Evolutionary conservation across 768 basidiomycete species (phyloP), one percentile per base, ranked within the genome.

Genomic region (Tulasnella sp.): DNA sequence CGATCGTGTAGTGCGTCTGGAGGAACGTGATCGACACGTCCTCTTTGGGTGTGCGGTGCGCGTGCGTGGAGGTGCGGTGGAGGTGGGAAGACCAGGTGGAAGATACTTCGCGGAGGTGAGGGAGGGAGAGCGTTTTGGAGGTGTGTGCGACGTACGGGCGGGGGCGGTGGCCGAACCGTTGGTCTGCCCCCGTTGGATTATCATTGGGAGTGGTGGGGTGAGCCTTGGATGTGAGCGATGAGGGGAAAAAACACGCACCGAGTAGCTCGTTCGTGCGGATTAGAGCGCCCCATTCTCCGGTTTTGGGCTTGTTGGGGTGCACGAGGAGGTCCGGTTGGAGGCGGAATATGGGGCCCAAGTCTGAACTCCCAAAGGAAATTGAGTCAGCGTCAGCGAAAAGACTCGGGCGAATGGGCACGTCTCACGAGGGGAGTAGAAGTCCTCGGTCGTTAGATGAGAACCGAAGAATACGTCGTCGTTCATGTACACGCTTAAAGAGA

Each of bases 391-490:
- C 5, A 65, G 63, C 63, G 12, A 34, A 26, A 16, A 37, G 26
- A 11, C 12, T 65, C 35, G n/a, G 26, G 47, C 37, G 14, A 35
- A 59, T 29, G 69, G 67, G 8, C 34, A 72, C 72, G 39, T 39
- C 29, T 35, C n/a, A n/a, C n/a, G n/a, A n/a, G n/a, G n/a, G 16
- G 59, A 52, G 40, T 62, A 72, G 36, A 69, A 73, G 35, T 42
- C 17, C 5, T n/a, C 19, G 5, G 65, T 22, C 5, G 41, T 19
- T 16, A 74, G 8, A 22, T 42, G 37, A 39, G 32, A 17, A 35
- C 72, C 62, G 16, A 78, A 40, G 74, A 77, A 79, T 67, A 76
- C 75, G 70, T 79, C 78, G 67, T 79, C 77, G 72, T 79, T 79
- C 68, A 74, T 74, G 34, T 74, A 74, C 17, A 75, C 39, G 39